Evolutionary conservation across 2,329 filamentous ascomycete genomes (phyloP), one percentile per base, ranked within the genome.

Genomic region (Ascochyta clinopodiicola): DNA sequence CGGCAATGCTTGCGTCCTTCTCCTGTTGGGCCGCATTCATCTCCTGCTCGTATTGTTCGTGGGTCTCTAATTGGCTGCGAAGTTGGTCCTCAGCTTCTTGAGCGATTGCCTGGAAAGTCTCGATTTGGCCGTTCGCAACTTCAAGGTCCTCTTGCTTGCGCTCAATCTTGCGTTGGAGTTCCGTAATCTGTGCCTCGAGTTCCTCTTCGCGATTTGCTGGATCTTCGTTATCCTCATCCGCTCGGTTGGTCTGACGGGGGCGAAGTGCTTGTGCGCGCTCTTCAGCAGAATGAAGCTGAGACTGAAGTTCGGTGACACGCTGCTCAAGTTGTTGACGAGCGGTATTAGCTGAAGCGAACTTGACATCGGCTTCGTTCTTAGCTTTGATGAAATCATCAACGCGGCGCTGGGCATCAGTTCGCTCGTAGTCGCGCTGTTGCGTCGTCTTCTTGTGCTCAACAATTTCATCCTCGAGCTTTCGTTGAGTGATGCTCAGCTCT

Each of bases 361-460:
- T 92, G 74, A 98, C 93, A 39, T 94, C 91, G 45, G 88, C 86
- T 57, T 92, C 86, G 63, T 91, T 84, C 36, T 97, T 81, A 66
- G 86, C 94, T 29, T 88, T 82, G 60, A 94, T 89, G 40, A 99
- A 84, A 68, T 98, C 94, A 63, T 99, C 94, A 57, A 98, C 95
- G 46, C 93, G 87, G 75, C 92, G 95, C 73, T 96, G 92, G 45
- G 85, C 88, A 72, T 98, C 92, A 62, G 92, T 89, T 37, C 89
- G 86, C 58, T 99, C 95, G 60, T 91, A 97, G 69, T 98, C 94
- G 68, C 96, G 92, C 53, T 94, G 87, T 45, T 95, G 81, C 56
- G 90, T 83, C 31, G 90, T 80, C 73, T 96, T 94, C 81, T 93
- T 96, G 62, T 83, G 86, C 61, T 96, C 93, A 58, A 97, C 92